phyloP scores from a whole-genome alignment of 208 protist species.

The Angomonas deanei region DNA sequence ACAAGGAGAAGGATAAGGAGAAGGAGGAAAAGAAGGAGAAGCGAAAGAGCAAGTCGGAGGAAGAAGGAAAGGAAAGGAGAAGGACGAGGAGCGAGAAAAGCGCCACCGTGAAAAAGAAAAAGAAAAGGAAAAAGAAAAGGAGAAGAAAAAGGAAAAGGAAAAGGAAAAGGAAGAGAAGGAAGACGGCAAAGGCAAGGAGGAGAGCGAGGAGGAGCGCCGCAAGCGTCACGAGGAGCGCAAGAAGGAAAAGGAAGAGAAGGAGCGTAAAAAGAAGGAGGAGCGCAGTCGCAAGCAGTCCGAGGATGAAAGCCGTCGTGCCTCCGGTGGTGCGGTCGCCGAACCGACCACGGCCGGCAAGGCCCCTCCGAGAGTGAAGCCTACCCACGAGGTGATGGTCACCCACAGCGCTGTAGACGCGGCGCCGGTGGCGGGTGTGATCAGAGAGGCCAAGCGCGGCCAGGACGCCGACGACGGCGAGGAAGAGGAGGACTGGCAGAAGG shows the following conservation, averaged over 20 bases:
- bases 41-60: conserved; percentile 8
- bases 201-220: conserved; percentile 50
- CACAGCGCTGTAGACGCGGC: conserved; percentile 21
- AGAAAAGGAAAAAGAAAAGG: conserved; percentile 11
- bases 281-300: not conserved
- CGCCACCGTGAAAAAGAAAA: conserved; percentile 19
- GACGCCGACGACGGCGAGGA: conserved; percentile 24
- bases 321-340: conserved; percentile 3
- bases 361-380: conserved; percentile 67
- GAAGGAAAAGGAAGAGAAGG: too few relatives aligned
- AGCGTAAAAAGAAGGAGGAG: conserved; percentile 23
- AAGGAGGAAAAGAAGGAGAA: conserved; percentile 21
- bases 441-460: conserved; percentile 32
- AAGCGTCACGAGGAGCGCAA: conserved; percentile 34
- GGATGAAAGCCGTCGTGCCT: not conserved
- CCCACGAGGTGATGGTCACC: conserved; percentile 67
- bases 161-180: conserved; percentile 27
- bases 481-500: conserved; percentile 70
- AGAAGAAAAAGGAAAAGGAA: conserved; percentile 10
- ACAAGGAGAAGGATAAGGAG: conserved; percentile 13
- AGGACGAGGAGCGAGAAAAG: conserved; percentile 5
- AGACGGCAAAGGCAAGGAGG: conserved; percentile 19
- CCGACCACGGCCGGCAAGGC: conserved; percentile 55
- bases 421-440: conserved; percentile 51
- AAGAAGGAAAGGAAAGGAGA: conserved; percentile 17